Base-by-base conservation (phyloP, 768 basidiomycete genomes). In the Rhodotorula graminis region DNA sequence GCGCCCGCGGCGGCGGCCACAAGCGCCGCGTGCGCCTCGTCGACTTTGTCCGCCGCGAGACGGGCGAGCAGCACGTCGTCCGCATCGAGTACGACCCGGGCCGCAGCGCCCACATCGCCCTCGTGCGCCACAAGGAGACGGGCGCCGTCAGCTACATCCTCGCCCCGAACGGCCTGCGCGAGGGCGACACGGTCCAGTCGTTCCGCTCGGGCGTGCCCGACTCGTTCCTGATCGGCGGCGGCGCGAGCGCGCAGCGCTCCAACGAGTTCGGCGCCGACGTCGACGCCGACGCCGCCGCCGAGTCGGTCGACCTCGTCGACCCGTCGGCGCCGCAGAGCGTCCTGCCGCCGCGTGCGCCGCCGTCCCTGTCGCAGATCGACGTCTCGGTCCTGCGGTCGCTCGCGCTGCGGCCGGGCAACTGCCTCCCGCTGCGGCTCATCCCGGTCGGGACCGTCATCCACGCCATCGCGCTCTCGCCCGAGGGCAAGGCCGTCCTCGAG, bases 21-120 rank as follows among this genome's bases (percentile, higher is more conserved):
- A 87, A 86, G 71, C 88, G 88, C 70, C 87, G 96, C 47, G 87
- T 95, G 71, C 88, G 96, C 44, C 84, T 87, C 52, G 82, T 99
- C 65, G 96, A 99, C 81, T 98, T 95, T 78, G 82, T 84, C 80
- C 86, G 96, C 65, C 82, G 83, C n/a, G 88, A 88, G 70, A 84
- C 87, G 1, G 95, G 95, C 16, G 82, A 88, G 49, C 90, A 91
- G 78, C 91, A 94, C 76, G 93, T 98, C 58, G 86, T 94, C 8
- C 86, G 96, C 60, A 91, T 99, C 76, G 96, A 98, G 82, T 99
- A 95, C 79, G 96, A 98, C 83, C 96, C 96, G 0, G 90, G 90
- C 9, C 86, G 96, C 57, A 90, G 89, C 49, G 92, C 91, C 14
- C 96, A 99, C 80, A 95, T 99, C 79, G 95, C 96, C 4, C 85